A percentile compares a stretch with the other conserved stretches of the same genome.
Conservation (phyloP, 495 filamentous ascomycete genomes). For the Parmelia sp. region DNA sequence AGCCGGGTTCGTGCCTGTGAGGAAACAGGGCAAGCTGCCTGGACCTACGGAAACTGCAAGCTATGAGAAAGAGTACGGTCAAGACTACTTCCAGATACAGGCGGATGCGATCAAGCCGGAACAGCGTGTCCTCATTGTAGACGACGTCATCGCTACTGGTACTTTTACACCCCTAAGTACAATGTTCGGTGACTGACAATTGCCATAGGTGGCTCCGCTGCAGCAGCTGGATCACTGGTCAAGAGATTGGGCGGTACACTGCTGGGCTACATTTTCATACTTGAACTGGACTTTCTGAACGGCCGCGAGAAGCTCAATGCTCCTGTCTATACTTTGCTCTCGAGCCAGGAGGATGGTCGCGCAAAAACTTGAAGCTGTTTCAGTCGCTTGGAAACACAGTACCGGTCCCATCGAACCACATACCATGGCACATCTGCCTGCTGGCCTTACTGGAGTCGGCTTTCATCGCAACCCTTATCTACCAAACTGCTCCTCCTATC, state of each 20-base stretch:
- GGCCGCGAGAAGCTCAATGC: constrained; percentile 83
- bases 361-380: neutral
- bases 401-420: neutral
- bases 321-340: constrained; percentile 77
- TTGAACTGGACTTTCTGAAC: constrained; percentile 93
- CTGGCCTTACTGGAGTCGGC: neutral
- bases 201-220: constrained; percentile 74
- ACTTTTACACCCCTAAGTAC: constrained; percentile 29
- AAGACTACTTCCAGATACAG: constrained; percentile 97
- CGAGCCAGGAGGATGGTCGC: constrained; percentile 43
- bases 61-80: constrained; percentile 94
- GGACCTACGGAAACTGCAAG: constrained; percentile 74
- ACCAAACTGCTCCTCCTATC: neutral
- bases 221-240: constrained; percentile 79
- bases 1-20: constrained; percentile 86
- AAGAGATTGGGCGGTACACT: constrained; percentile 76
- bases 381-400: neutral
- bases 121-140: constrained; percentile 85
- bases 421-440: neutral
- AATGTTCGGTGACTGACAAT: constrained; percentile 19
- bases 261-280: constrained; percentile 86
- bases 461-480: neutral
- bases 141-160: constrained; percentile 99
- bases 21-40: constrained; percentile 95
- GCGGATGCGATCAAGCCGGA: constrained; percentile 73